Evolutionary conservation across 2,329 filamentous ascomycete genomes (phyloP).

Genomic region (Aureobasidium sp.): DNA sequence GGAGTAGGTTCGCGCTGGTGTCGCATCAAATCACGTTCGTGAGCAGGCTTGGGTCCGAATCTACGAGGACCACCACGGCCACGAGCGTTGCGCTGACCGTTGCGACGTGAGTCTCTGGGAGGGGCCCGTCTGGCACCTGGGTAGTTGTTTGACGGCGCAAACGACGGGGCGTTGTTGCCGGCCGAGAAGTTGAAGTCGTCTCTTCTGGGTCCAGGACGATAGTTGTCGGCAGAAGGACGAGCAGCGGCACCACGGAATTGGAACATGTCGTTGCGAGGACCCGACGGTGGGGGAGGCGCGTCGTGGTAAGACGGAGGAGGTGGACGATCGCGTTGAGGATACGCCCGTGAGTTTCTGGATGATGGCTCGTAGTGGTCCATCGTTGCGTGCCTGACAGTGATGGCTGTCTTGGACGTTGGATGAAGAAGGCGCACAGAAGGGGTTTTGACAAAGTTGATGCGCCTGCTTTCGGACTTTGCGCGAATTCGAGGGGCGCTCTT

Average conservation of each 20-base stretch:
- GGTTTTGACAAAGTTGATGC: background rate
- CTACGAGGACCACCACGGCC: conserved; percentile 12
- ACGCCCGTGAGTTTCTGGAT: background rate
- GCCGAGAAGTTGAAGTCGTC: conserved; percentile 15
- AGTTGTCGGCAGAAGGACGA: conserved; percentile 4
- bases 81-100: background rate
- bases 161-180: conserved; percentile 13
- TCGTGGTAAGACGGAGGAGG: conserved; percentile 11
- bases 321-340: conserved; percentile 10
- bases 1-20: conserved; percentile 34
- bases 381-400: background rate
- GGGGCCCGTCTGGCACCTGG: conserved; percentile 9
- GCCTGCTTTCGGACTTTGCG: background rate
- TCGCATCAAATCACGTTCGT: conserved; percentile 39
- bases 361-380: conserved; percentile 14
- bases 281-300: conserved; percentile 7
- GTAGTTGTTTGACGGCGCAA: conserved; percentile 8
- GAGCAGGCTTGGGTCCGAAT: conserved; percentile 29
- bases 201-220: conserved; percentile 3
- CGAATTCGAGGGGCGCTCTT: conserved; percentile 7
- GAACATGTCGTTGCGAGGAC: conserved; percentile 14
- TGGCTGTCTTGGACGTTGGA: background rate
- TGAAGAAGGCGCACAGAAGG: background rate
- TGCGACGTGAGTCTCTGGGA: conserved; percentile 2
- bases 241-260: conserved; percentile 16